These are phyloP conservation scores for Plantago ovata DNA, from an alignment of 257 asterid genomes.

Conservation along the genomic window DNA sequence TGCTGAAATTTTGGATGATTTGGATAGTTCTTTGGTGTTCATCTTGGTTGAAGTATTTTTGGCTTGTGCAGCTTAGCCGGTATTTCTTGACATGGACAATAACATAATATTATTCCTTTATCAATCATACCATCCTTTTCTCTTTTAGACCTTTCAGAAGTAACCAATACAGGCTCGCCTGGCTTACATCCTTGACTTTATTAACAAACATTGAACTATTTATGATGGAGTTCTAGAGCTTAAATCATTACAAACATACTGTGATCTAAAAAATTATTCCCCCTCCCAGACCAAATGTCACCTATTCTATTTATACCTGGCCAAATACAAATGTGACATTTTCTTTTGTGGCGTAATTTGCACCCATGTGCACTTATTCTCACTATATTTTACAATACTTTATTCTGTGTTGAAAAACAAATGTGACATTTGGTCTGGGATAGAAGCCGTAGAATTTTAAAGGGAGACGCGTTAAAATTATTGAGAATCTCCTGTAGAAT, in stretches of 20 bases:
- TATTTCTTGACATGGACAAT: no score
- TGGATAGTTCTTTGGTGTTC: no score
- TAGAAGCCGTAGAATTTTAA: background rate
- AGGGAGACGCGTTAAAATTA: background rate
- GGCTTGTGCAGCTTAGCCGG: background rate
- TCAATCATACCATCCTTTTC: background rate
- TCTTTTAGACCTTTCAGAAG: background rate
- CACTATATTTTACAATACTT: no score
- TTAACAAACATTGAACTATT: background rate
- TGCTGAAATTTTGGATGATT: no score
- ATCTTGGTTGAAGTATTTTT: background rate
- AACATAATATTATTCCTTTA: no score
- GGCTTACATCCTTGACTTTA: slow-evolving; percentile 1
- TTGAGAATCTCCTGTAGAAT: background rate
- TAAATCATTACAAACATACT: slow-evolving; percentile 1
- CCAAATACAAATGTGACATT: no score
- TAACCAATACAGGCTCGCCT: slow-evolving; percentile 3
- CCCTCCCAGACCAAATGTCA: no score
- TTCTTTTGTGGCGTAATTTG: no score
- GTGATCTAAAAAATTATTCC: background rate
- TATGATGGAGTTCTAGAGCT: background rate
- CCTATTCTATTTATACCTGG: no score
- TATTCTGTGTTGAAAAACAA: no score
- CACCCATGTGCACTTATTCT: no score
- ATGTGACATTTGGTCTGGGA: no score